Conservation (phyloP, 164 flowering plant species). For the Vitis rotundifolia region DNA sequence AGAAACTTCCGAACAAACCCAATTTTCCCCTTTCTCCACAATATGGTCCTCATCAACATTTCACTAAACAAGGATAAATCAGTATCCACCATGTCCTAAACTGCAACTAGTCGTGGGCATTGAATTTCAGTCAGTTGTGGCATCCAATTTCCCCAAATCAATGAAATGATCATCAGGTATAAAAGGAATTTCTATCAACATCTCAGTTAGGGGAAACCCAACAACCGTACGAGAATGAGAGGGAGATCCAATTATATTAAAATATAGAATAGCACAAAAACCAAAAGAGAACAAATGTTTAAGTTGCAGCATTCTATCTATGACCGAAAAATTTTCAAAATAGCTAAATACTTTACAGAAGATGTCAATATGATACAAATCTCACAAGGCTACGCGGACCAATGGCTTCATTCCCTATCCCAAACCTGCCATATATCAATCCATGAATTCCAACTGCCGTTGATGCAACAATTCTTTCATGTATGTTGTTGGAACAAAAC, state of each 20-base stretch:
- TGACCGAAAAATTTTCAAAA: constrained; percentile 2
- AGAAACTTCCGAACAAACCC: too few relatives aligned
- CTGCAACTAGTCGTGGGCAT: too few relatives aligned
- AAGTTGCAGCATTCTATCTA: not conserved
- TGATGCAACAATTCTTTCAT: too few relatives aligned
- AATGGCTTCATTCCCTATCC: constrained; percentile 48
- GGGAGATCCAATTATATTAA: not conserved
- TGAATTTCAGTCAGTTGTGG: too few relatives aligned
- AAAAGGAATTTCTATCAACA: not conserved
- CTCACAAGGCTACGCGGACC: constrained; percentile 41
- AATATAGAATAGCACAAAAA: not conserved
- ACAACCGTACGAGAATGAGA: not conserved
- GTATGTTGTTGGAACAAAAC: too few relatives aligned
- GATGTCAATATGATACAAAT: constrained; percentile 28
- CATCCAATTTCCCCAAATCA: too few relatives aligned
- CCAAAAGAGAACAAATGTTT: not conserved
- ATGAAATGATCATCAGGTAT: too few relatives aligned
- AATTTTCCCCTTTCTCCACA: too few relatives aligned
- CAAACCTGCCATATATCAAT: not conserved
- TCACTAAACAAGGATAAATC: too few relatives aligned
- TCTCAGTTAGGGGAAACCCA: not conserved
- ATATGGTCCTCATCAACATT: too few relatives aligned
- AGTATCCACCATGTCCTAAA: too few relatives aligned
- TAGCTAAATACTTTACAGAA: constrained; percentile 17
- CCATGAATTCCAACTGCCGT: too few relatives aligned